phyloP scores from a whole-genome alignment of 1,284 basidiomycete genomes.

The Anthracocystis walkeri region DNA sequence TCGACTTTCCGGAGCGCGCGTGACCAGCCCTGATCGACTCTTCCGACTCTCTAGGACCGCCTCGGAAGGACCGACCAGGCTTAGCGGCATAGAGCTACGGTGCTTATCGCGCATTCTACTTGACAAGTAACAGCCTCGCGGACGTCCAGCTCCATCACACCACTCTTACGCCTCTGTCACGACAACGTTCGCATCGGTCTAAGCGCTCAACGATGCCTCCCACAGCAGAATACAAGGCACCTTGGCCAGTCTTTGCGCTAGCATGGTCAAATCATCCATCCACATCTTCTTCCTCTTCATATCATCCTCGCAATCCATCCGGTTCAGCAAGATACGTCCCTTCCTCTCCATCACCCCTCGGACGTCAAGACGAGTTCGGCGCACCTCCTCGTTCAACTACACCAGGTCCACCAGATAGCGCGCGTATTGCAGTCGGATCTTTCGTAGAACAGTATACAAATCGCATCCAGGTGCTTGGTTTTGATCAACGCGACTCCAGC shows the following conservation, averaged over 20 bases:
- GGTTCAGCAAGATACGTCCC: conserved; percentile 45
- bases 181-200: background rate
- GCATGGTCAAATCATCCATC: conserved; percentile 62
- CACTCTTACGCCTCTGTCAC: background rate
- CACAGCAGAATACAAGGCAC: conserved; percentile 49
- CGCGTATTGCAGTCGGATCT: conserved; percentile 64
- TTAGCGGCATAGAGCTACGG: background rate
- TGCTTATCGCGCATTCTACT: background rate
- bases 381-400: conserved; percentile 27
- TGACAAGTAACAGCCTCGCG: background rate
- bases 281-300: conserved; percentile 41
- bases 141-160: background rate
- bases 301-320: conserved; percentile 46
- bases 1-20: no score
- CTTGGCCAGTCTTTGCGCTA: conserved; percentile 62
- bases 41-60: no score
- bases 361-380: conserved; percentile 37
- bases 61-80: background rate
- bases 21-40: background rate
- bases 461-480: conserved; percentile 66
- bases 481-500: conserved; percentile 41
- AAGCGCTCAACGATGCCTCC: conserved; percentile 22
- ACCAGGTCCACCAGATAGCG: conserved; percentile 48
- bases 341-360: conserved; percentile 49
- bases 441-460: conserved; percentile 68